Percentiles rank a stretch among this genome's conserved stretches.
These are phyloP conservation scores for Clavaria fumosa DNA, from an alignment of 768 basidiomycete genomes.

Conservation along the genomic window DNA sequence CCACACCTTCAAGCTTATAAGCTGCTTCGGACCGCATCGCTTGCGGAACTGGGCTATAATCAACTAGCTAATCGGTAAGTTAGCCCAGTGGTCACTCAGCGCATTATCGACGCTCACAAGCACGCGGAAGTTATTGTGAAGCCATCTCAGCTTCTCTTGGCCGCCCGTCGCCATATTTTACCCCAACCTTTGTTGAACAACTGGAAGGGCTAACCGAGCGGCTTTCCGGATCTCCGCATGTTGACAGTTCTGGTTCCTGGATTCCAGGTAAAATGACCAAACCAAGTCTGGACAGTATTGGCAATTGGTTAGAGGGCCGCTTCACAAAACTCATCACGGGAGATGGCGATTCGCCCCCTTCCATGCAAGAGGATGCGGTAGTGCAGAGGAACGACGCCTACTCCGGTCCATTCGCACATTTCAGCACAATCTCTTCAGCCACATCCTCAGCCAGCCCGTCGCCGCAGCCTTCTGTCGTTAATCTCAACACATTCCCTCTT, in stretches of 20 bases:
- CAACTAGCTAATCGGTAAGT: conserved; percentile 59
- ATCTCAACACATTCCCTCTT: conserved; percentile 27
- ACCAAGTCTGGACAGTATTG: conserved; percentile 83
- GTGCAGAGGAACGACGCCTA: conserved; percentile 24
- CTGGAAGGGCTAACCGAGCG: conserved; percentile 69
- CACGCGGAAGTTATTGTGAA: conserved; percentile 66
- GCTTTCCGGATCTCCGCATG: conserved; percentile 51
- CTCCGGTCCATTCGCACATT: conserved; percentile 83
- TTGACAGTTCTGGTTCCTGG: conserved; percentile 75
- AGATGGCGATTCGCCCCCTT: conserved; percentile 45
- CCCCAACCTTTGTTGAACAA: conserved; percentile 49
- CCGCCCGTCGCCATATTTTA: conserved; percentile 53
- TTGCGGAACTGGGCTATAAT: conserved; percentile 74
- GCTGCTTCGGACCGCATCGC: conserved; percentile 54
- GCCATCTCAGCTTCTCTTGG: conserved; percentile 59
- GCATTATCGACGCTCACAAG: conserved; percentile 3
- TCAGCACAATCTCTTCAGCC: conserved; percentile 78
- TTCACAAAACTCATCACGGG: conserved; percentile 94
- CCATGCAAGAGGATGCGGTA: conserved; percentile 22
- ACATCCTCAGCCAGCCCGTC: conserved; percentile 64
- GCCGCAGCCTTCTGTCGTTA: conserved; percentile 43
- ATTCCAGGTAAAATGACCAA: conserved; percentile 75
- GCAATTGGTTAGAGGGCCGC: conserved; percentile 82
- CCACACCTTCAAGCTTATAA: conserved; percentile 82
- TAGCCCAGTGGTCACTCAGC: not conserved